Evolutionary conservation across 1,284 basidiomycete species (phyloP).

Genomic region (Peniophora sp.): DNA sequence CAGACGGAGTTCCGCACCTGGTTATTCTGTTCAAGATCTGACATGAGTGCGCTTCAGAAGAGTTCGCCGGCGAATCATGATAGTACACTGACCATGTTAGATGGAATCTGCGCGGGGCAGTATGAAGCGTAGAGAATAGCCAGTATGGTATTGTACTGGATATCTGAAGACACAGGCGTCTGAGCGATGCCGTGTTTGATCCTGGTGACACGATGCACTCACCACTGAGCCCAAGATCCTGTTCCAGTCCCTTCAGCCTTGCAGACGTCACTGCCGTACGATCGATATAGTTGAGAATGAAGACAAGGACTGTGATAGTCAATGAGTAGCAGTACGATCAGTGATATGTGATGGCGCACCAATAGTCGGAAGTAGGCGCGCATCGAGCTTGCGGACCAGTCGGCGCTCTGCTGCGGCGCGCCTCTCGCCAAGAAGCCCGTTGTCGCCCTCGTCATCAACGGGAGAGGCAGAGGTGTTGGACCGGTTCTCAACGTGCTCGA

Average conservation of each 20-base stretch:
- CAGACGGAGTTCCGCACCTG: constrained; percentile 25
- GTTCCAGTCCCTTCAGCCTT: constrained; percentile 50
- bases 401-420: constrained; percentile 19
- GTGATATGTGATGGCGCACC: no score
- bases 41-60: constrained; percentile 1
- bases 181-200: background rate
- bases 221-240: constrained; percentile 48
- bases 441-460: background rate
- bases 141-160: constrained; percentile 53
- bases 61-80: background rate
- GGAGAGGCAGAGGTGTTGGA: background rate
- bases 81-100: constrained; percentile 44
- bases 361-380: constrained; percentile 51
- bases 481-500: background rate
- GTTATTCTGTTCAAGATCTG: constrained; percentile 49
- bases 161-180: constrained; percentile 27
- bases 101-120: constrained; percentile 55
- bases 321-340: no score
- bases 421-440: constrained; percentile 12
- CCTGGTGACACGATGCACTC: background rate
- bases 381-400: constrained; percentile 43
- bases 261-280: constrained; percentile 56
- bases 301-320: constrained; percentile 35
- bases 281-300: constrained; percentile 65
- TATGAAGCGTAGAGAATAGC: constrained; percentile 56